Base-by-base conservation (phyloP, 176 grass and related monocot genomes). In the Chrysopogon serrulatus region DNA sequence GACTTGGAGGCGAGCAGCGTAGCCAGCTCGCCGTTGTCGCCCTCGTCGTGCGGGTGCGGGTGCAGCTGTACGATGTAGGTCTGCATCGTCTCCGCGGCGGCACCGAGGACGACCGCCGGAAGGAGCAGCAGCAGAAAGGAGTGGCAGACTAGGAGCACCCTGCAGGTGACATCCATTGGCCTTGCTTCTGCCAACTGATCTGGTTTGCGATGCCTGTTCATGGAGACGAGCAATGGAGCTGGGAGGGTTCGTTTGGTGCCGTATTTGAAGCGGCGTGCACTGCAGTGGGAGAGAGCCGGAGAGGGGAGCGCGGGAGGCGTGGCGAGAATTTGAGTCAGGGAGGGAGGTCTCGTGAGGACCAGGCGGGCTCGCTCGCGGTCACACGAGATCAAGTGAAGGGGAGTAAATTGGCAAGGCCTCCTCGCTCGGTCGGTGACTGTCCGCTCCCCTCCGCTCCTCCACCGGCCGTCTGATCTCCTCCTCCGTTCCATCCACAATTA, bases 31-130 rank as follows among this genome's bases (percentile, higher is more conserved):
- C 35, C 9, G 18, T 17, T 14, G 18, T 16, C 62, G 2, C 66
- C 47, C n/a, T 62, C 65, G 28, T 76, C 49, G 16, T 73, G 68
- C 12, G 90, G n/a, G n/a, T n/a, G n/a, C n/a, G n/a, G 92, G 32
- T 90, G 86, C 47, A 98, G 76, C 76, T 95, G 95, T 51, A 98
- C 87, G 57, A 98, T 95, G 89, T 98, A 98, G 84, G 59, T 88
- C 56, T 59, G 86, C 71, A 90, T 39, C 21, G 59, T 24, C 79
- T 53, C 73, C 14, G 57, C 86, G 13, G 70, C 86, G n/a, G 36
- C 75, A 27, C 21, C 65, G 19, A 59, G 66, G 31, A 65, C 9
- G 3, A 56, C 4, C 2, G 74, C 11, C 14, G 48, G 35, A 8
- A 35, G 32, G 31, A 66, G 16, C 1, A 83, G 14, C 17, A 87